Conservation (phyloP, 2,329 filamentous ascomycete species). For the Talaromyces amestolkiae region DNA sequence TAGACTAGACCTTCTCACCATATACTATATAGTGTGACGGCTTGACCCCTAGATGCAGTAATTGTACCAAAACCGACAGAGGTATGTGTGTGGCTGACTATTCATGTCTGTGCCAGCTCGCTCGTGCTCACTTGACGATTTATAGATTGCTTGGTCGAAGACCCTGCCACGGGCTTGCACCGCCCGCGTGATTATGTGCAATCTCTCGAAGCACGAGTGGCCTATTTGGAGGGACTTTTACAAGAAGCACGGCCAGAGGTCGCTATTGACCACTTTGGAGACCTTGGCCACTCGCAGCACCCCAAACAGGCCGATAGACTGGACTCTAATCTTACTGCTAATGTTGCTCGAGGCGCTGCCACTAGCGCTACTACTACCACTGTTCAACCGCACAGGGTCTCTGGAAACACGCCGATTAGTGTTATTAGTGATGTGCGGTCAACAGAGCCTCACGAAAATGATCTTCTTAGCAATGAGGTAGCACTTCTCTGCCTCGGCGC, state of each 20-base stretch:
- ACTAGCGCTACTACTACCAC: background rate
- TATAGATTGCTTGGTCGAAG: slow-evolving; percentile 37
- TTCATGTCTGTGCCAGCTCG: background rate
- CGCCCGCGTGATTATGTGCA: slow-evolving; percentile 35
- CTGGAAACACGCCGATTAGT: slow-evolving; percentile 11
- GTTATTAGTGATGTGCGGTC: slow-evolving; percentile 20
- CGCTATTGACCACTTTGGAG: slow-evolving; percentile 13
- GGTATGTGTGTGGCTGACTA: slow-evolving; percentile 19
- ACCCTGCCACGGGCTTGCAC: slow-evolving; percentile 36
- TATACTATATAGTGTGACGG: slow-evolving; percentile 24
- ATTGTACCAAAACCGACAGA: slow-evolving; percentile 25
- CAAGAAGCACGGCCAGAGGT: slow-evolving; percentile 28
- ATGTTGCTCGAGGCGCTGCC: background rate
- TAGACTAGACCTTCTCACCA: background rate
- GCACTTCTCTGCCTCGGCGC: slow-evolving; percentile 28
- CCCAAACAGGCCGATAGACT: background rate
- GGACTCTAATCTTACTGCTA: background rate
- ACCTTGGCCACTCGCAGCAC: background rate
- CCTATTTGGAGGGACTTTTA: slow-evolving; percentile 32
- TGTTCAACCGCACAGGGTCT: background rate
- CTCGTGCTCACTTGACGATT: background rate
- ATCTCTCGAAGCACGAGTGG: slow-evolving; percentile 22
- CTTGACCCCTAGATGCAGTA: slow-evolving; percentile 29
- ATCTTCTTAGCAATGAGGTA: slow-evolving; percentile 28
- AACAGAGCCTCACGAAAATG: slow-evolving; percentile 18